Base-by-base conservation (phyloP, 139 green algal genomes). In the Chlorella sp. region DNA sequence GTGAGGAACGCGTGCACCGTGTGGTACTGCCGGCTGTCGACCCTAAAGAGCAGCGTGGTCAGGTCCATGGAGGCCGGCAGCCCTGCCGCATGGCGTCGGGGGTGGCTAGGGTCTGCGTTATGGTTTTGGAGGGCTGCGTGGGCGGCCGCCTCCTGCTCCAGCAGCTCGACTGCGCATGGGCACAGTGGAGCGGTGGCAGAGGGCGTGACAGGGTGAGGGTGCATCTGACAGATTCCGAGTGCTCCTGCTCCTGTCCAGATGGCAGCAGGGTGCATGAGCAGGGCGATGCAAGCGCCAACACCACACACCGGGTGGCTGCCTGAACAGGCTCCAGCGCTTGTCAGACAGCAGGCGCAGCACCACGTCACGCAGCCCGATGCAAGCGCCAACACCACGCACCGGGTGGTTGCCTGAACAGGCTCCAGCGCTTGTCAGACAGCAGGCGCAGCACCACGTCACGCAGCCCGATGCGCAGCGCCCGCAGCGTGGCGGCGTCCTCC, bases 401-500 rank as follows among this genome's bases (percentile, higher is more conserved):
- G 42, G n/a, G n/a, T 55, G 55, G 55, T 20, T 64, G 14, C 55
- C 55, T 64, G 60, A 95, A 91, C 27, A 65, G 23, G 42, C 71
- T 67, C 85, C 86, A 95, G n/a, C 78, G 67, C 62, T 77, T 75
- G 62, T 83, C 74, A 32, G 70, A 76, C 49, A 95, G 83, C 62
- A 92, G 76, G 5, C 74, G 27, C 26, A 86, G 77, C 6, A 80
- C 78, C 29, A 92, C 64, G 27, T 85, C 83, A 26, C 90, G 78
- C 62, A 95, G 83, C 22, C 69, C 71, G 81, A 92, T 90, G 67
- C 90, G 87, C 75, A 93, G 82, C 69, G 69, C 62, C 1, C 90
- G 82, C 72, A 93, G 74, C 31, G 50, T 68, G 1, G 79, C 75
- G 62, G 84, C 69, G 49, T 93, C 88, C 67, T 81, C 80, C 71